phyloP scores from a whole-genome alignment of 176 grass and related monocot genomes.

The Themeda triandra region DNA sequence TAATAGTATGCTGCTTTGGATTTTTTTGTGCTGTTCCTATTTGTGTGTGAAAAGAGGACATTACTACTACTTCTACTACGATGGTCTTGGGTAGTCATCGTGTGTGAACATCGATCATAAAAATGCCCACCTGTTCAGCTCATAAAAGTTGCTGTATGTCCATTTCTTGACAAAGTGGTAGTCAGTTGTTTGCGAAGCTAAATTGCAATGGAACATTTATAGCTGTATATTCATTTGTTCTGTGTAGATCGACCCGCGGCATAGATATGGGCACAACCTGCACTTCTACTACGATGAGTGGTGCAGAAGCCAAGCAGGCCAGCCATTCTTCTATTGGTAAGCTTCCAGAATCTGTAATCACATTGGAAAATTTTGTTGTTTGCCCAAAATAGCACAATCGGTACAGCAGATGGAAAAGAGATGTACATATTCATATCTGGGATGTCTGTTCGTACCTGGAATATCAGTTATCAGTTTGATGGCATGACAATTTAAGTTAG shows the following conservation, averaged over 20 bases:
- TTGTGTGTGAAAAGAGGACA: too few species aligned
- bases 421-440: background rate
- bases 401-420: background rate
- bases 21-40: conserved; percentile 5
- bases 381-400: background rate
- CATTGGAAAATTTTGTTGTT: background rate
- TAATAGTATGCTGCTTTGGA: conserved; percentile 4
- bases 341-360: background rate
- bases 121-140: background rate
- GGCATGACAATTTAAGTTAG: too few species aligned
- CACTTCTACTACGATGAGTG: conserved; percentile 83
- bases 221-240: background rate
- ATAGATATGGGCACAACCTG: conserved; percentile 93
- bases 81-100: too few species aligned
- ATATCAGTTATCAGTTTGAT: background rate
- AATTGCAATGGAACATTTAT: background rate
- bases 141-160: background rate
- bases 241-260: conserved; percentile 82
- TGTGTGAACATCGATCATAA: conserved; percentile 22
- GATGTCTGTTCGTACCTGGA: background rate
- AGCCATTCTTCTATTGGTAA: conserved; percentile 99
- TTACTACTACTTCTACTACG: too few species aligned
- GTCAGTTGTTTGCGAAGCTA: background rate
- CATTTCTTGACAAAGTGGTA: background rate
- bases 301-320: conserved; percentile 68